phyloP scores from a whole-genome alignment of 2,329 filamentous ascomycete species.

The Cladosporium oxysporum region DNA sequence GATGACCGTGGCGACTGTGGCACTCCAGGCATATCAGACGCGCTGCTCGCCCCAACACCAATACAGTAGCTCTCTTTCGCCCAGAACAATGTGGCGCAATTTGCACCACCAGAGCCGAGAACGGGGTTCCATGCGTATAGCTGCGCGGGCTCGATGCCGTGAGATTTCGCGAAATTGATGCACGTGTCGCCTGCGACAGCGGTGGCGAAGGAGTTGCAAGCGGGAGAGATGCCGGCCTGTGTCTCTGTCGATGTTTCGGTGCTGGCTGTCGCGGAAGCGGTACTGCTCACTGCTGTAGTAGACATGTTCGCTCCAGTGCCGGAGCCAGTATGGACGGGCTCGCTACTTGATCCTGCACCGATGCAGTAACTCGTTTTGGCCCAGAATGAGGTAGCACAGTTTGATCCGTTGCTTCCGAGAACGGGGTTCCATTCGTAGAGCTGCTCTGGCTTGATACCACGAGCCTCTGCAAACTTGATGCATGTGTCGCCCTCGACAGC shows the following conservation, averaged over 20 bases:
- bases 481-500: constrained; percentile 1
- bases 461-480: background rate
- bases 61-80: constrained; percentile 21
- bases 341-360: background rate
- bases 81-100: constrained; percentile 21
- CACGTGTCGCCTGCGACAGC: background rate
- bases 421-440: constrained; percentile 22
- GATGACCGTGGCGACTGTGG: background rate
- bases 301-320: background rate
- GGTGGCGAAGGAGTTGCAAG: constrained; percentile 28
- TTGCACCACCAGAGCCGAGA: constrained; percentile 19
- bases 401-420: constrained; percentile 17
- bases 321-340: background rate
- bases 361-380: constrained; percentile 22
- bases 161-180: background rate
- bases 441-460: constrained; percentile 1
- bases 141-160: constrained; percentile 9
- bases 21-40: background rate
- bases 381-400: constrained; percentile 21
- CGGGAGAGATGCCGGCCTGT: constrained; percentile 28
- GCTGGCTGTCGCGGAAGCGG: background rate
- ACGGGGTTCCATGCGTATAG: constrained; percentile 22
- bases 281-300: background rate
- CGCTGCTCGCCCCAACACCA: background rate
- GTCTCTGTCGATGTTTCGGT: constrained; percentile 15